phyloP scores from a whole-genome alignment of 495 filamentous ascomycete species.

The Trichoderma gamsii region DNA sequence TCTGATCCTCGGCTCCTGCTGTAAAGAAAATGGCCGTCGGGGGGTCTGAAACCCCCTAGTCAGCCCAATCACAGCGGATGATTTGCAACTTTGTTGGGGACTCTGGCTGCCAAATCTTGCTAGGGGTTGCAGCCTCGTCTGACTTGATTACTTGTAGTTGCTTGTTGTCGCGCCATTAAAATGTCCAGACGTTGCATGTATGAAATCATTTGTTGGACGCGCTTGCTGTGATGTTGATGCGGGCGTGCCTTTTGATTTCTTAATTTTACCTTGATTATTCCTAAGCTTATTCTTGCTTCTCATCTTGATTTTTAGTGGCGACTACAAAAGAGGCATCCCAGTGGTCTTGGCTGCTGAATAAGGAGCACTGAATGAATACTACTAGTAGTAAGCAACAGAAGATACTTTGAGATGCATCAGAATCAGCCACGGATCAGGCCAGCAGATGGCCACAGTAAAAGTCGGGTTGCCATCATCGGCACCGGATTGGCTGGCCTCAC shows the following conservation, averaged over 20 bases:
- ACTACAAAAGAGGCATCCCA: too few species aligned
- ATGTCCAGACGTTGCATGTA: not conserved
- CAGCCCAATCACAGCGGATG: not conserved
- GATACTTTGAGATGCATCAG: not conserved
- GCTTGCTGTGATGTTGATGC: not conserved
- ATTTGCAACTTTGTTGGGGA: slow-evolving; percentile 1
- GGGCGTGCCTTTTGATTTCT: too few species aligned
- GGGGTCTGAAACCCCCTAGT: not conserved
- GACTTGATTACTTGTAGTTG: not conserved
- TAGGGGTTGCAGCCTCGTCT: not conserved
- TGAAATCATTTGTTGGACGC: not conserved
- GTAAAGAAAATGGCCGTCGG: not conserved
- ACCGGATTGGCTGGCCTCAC: slow-evolving; percentile 52
- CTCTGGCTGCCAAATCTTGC: not conserved
- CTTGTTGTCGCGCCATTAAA: not conserved
- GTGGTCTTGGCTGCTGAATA: too few species aligned
- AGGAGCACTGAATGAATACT: not conserved
- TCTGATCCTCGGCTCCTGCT: too few species aligned
- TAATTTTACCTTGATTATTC: too few species aligned
- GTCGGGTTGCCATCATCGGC: slow-evolving; percentile 39
- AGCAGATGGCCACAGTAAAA: not conserved
- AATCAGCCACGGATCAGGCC: not conserved
- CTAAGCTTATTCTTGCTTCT: too few species aligned
- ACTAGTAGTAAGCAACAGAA: not conserved
- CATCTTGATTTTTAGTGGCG: too few species aligned